Percentiles rank a stretch among this genome's conserved stretches.
Evolutionary conservation across 495 filamentous ascomycete species (phyloP).

Genomic region (Penicillium psychrofluorescens): DNA sequence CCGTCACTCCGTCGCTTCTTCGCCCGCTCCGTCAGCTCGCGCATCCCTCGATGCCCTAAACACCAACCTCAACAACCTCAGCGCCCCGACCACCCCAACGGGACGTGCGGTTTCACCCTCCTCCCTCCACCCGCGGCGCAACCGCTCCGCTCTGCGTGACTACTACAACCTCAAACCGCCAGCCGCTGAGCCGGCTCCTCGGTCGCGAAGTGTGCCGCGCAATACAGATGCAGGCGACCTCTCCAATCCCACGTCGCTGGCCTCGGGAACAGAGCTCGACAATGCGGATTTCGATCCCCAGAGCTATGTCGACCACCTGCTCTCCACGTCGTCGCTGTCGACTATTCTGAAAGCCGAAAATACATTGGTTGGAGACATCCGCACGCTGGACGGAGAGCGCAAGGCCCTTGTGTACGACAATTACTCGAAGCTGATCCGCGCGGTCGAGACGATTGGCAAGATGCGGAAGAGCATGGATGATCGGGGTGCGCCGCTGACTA

Average conservation of each 20-base stretch:
- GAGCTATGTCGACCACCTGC: slow-evolving; percentile 36
- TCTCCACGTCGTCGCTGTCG: slow-evolving; percentile 51
- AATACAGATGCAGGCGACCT: slow-evolving; percentile 32
- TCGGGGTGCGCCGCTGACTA: slow-evolving; percentile 37
- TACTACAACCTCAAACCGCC: slow-evolving; percentile 82
- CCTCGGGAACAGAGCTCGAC: slow-evolving; percentile 40
- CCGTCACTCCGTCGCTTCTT: slow-evolving; percentile 61
- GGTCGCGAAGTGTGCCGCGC: slow-evolving; percentile 33
- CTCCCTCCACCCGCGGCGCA: slow-evolving; percentile 41
- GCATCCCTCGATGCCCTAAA: slow-evolving; percentile 60
- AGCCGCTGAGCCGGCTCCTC: slow-evolving; percentile 15
- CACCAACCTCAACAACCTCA: slow-evolving; percentile 41
- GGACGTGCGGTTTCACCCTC: slow-evolving; percentile 40
- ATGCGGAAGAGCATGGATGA: slow-evolving; percentile 46
- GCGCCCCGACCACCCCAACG: slow-evolving; percentile 40
- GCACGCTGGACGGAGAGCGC: slow-evolving; percentile 85
- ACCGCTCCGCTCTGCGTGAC: slow-evolving; percentile 80
- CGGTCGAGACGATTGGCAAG: slow-evolving; percentile 88
- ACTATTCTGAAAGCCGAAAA: slow-evolving; percentile 57
- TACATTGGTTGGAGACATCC: slow-evolving; percentile 59
- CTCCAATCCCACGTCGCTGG: slow-evolving; percentile 22
- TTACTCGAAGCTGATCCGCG: slow-evolving; percentile 89
- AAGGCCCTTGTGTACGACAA: slow-evolving; percentile 98
- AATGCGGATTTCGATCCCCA: slow-evolving; percentile 39
- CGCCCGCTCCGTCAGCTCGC: slow-evolving; percentile 57